phyloP scores from a whole-genome alignment of 495 filamentous ascomycete genomes.

The Penicillium bovifimosum region DNA sequence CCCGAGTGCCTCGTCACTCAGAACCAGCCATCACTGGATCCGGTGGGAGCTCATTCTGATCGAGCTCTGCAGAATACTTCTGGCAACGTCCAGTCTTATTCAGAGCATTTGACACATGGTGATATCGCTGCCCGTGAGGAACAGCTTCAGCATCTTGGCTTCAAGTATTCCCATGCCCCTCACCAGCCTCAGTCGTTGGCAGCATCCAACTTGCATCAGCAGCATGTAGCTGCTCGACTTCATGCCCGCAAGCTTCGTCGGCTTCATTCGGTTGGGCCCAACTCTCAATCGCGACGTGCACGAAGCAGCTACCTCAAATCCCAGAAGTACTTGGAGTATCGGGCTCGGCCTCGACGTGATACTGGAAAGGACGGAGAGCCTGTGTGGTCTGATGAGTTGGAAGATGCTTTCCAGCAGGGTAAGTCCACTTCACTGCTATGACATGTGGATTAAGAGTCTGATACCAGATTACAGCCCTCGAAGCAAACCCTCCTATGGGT shows the following conservation, averaged over 20 bases:
- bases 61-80: slow-evolving; percentile 46
- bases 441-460: not conserved
- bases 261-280: slow-evolving; percentile 34
- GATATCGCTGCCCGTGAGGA: slow-evolving; percentile 33
- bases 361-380: slow-evolving; percentile 49
- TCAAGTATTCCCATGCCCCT: slow-evolving; percentile 38
- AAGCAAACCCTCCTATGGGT: slow-evolving; percentile 76
- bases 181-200: slow-evolving; percentile 31
- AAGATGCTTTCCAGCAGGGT: slow-evolving; percentile 90
- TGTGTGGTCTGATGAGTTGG: slow-evolving; percentile 78
- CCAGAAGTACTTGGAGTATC: slow-evolving; percentile 55
- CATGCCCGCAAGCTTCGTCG: slow-evolving; percentile 38
- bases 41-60: slow-evolving; percentile 37
- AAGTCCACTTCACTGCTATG: slow-evolving; percentile 18
- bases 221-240: slow-evolving; percentile 27
- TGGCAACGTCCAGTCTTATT: slow-evolving; percentile 45
- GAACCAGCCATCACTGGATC: slow-evolving; percentile 37
- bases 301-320: slow-evolving; percentile 42
- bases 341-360: slow-evolving; percentile 59
- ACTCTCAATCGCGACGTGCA: slow-evolving; percentile 27
- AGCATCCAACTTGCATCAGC: slow-evolving; percentile 20
- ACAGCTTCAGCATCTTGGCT: slow-evolving; percentile 34
- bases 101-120: slow-evolving; percentile 31
- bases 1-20: slow-evolving; percentile 41
- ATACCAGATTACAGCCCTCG: slow-evolving; percentile 54